Conservation (phyloP, 352 stramenopile genomes). For the Pythium chondricola region DNA sequence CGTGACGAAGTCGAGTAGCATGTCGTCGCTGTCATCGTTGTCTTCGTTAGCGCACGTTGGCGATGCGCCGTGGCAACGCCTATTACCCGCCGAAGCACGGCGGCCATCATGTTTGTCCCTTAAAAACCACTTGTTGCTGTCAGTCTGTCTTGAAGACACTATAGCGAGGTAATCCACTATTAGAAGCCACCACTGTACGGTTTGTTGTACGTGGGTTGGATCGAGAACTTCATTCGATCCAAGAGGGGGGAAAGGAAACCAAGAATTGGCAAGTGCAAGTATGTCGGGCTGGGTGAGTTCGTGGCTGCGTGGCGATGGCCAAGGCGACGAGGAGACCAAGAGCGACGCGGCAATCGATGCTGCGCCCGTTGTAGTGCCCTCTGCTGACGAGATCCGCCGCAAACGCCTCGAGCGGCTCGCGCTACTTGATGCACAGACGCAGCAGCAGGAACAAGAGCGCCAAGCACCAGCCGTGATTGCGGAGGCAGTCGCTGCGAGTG, state of each 20-base stretch:
- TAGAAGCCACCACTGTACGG: too few relatives aligned
- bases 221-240: neutral
- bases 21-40: too few relatives aligned
- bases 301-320: constrained; percentile 21
- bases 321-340: constrained; percentile 24
- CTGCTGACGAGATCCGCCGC: constrained; percentile 26
- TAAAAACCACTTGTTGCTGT: too few relatives aligned
- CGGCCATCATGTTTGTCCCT: too few relatives aligned
- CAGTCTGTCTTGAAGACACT: too few relatives aligned
- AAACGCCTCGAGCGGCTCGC: constrained; percentile 57
- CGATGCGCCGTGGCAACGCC: too few relatives aligned
- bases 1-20: too few relatives aligned
- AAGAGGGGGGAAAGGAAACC: neutral
- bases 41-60: too few relatives aligned
- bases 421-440: constrained; percentile 44
- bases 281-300: constrained; percentile 27
- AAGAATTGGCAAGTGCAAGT: neutral
- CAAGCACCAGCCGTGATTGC: neutral
- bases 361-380: constrained; percentile 17
- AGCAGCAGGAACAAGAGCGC: constrained; percentile 14
- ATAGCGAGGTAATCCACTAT: too few relatives aligned
- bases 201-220: too few relatives aligned
- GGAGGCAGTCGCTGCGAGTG: neutral
- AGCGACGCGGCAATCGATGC: constrained; percentile 3
- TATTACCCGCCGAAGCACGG: too few relatives aligned